Evolutionary conservation across 768 basidiomycete genomes (phyloP), one percentile per base, ranked within the genome.

Genomic region (Hysterangium stoloniferum): DNA sequence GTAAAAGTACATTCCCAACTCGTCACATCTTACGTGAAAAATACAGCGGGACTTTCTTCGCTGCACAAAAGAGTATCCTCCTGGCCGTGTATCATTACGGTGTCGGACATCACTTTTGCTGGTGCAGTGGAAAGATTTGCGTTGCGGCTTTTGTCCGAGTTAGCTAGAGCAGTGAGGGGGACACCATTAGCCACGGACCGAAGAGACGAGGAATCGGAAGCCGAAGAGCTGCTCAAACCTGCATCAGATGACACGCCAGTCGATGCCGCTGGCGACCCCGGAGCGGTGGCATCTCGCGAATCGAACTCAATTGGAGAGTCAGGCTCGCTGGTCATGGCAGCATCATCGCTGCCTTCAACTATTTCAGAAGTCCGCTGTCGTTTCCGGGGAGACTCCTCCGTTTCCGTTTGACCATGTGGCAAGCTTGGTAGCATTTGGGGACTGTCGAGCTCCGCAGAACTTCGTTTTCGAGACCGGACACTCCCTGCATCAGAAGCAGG

Each of bases 161-260:
- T 12, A 13, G 29, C 25, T 2, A 27, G 27, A 15, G 27, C 38
- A 5, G 37, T 19, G n/a, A 51, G 38, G 25, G 41, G 36, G 6
- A 40, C 27, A 29, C 28, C 22, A 17, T 19, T 51, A 2, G 49
- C 17, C 24, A 51, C 25, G 38, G 38, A 41, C n/a, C 24, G 49
- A 4, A 51, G 31, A 1, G 37, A 51, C n/a, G 48, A 51, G 8
- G 49, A 51, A 17, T 51, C 49, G 29, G 49, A 51, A 20, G 49
- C 37, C 7, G 38, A 32, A 3, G 49, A 51, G n/a, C 44, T 45
- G 28, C 44, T 45, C 20, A 45, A 20, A 22, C 49, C 17, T 29
- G 37, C 35, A 15, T 51, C 49, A 2, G 49, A 40, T 13, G 49
- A 40, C 9, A 28, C 41, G 6, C 38, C 48, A 15, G 48, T 37